Percentiles rank a stretch among this genome's conserved stretches.
Conservation (phyloP, 345 rosid species). For the Camelina hispida region DNA sequence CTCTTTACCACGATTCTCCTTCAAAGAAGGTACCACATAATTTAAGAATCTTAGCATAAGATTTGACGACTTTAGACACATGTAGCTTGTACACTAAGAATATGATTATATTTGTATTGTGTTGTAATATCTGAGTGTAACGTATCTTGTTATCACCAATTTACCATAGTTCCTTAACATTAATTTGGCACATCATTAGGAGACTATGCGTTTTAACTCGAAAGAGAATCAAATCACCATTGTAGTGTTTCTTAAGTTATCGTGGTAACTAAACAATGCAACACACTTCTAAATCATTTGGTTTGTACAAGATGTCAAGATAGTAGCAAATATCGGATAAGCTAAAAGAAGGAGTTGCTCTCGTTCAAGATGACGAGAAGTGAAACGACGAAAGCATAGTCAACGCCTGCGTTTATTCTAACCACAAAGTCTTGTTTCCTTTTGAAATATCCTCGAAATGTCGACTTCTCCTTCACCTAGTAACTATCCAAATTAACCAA, state of each 20-base stretch:
- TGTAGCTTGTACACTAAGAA: conserved; percentile 28
- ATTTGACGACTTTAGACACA: conserved; percentile 24
- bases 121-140: conserved; percentile 13
- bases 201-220: neutral
- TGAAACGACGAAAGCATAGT: conserved; percentile 36
- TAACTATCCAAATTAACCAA: neutral
- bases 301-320: neutral
- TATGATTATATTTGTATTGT: conserved; percentile 24
- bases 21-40: conserved; percentile 32
- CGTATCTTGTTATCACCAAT: conserved; percentile 6
- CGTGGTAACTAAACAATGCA: neutral
- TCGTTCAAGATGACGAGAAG: conserved; percentile 39
- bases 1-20: conserved; percentile 19
- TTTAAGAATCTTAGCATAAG: conserved; percentile 32
- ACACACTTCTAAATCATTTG: neutral
- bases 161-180: neutral
- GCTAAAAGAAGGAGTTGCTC: conserved; percentile 36
- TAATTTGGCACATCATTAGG: neutral
- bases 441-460: conserved; percentile 30
- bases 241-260: neutral
- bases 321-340: no score
- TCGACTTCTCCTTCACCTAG: conserved; percentile 36
- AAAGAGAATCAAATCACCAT: neutral
- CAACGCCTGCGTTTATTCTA: conserved; percentile 33
- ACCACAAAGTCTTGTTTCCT: conserved; percentile 36